A percentile compares a stretch with the other conserved stretches of the same genome.
Conservation (phyloP, 331 rosid genomes). For the Acacia pycnantha region DNA sequence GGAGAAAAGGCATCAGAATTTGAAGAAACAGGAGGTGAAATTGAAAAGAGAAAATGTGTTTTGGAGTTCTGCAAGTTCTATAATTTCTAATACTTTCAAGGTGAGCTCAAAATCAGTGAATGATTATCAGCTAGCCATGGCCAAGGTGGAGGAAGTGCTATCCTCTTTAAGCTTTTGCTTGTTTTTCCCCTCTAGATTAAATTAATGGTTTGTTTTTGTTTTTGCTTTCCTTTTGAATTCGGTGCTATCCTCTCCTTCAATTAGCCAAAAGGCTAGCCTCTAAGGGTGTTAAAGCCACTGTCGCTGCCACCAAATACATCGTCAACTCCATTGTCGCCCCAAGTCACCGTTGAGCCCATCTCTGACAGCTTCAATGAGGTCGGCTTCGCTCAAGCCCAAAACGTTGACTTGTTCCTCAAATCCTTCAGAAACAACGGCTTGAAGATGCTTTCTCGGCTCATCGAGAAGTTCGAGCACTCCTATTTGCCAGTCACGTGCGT, state of each 20-base stretch:
- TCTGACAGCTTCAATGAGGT: slow-evolving; percentile 46
- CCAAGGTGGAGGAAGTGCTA: too few species aligned
- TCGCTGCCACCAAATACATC: slow-evolving; percentile 61
- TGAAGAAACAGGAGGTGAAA: too few species aligned
- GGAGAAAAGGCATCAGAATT: slow-evolving; percentile 29
- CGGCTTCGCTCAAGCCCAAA: slow-evolving; percentile 38
- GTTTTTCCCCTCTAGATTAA: too few species aligned
- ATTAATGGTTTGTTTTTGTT: slow-evolving; percentile 7
- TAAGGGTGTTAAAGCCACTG: slow-evolving; percentile 52
- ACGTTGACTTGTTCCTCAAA: background rate
- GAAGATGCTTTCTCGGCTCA: slow-evolving; percentile 39
- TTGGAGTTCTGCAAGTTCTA: too few species aligned
- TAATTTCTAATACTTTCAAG: too few species aligned
- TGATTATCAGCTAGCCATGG: too few species aligned
- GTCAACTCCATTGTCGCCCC: slow-evolving; percentile 36
- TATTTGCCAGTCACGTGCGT: slow-evolving; percentile 45
- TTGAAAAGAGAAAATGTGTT: too few species aligned
- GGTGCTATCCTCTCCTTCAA: slow-evolving; percentile 52
- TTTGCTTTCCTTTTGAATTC: background rate
- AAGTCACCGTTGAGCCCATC: slow-evolving; percentile 39
- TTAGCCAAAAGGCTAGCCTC: slow-evolving; percentile 65
- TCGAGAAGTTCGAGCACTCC: slow-evolving; percentile 12
- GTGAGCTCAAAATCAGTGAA: too few species aligned
- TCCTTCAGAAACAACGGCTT: slow-evolving; percentile 39
- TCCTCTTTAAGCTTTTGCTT: too few species aligned